Base-by-base conservation (phyloP, 176 grass and related monocot species). In the Lolium perenne region DNA sequence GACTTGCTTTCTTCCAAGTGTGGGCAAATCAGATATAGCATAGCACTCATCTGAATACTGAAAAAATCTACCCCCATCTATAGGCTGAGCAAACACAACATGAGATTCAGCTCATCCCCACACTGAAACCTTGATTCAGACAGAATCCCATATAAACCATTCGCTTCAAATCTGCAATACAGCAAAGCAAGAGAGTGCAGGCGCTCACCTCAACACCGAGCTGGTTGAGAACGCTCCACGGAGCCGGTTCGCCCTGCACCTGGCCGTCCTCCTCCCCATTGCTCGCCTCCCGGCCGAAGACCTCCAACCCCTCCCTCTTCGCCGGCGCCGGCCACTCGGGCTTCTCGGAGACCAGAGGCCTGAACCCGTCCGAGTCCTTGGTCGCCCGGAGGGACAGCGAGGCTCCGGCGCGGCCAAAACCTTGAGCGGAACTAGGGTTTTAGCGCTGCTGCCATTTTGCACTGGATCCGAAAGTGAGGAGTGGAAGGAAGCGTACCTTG, bases 361-460 rank as follows among this genome's bases (percentile, higher is more conserved):
- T 79, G 46, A 47, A 70, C 45, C 84, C 86, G 54, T 91, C 82
- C 10, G 71, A 29, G 9, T 77, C 86, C 77, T 85, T 91, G 51
- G 77, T 78, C 32, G 77, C 90, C 54, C 86, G 70, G 43, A 85
- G 41, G 70, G 46, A 22, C 10, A 77, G 77, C 43, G 22, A 63
- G 10, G 77, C 61, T 71, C 90, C 62, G 43, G 77, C 17, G 53
- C 86, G 77, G 67, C 80, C 67, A 56, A 88, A 81, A 85, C 69
- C 89, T 91, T 71, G 32, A 43, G 17, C n/a, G 43, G 21, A 69
- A 0, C 71, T 91, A 91, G 89, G 89, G 82, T 81, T 91, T 91
- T 81, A 91, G 85, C 54, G 10, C 47, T 65, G 10, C 8, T 66
- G 1, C 10, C 58, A 68, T 35, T 38, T 38, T 20, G 32, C 7